Base-by-base conservation (phyloP, 768 basidiomycete species). In the Lepiota venenata region DNA sequence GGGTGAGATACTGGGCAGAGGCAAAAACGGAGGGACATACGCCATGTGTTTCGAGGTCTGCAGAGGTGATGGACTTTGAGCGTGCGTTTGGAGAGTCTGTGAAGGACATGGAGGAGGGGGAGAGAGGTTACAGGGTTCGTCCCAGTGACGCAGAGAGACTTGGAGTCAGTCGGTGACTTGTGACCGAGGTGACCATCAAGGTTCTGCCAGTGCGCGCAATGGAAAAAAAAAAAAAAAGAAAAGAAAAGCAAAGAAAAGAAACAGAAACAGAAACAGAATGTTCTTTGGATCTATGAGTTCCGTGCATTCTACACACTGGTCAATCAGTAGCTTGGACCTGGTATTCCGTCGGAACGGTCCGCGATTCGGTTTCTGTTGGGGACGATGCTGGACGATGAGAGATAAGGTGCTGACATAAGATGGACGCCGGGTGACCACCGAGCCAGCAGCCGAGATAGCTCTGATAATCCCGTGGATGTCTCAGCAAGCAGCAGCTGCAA, bases 401-500 rank as follows among this genome's bases (percentile, higher is more conserved):
- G 53, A 41, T 55, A 55, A 55, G 47, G 22, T 35, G 20, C 2
- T 55, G 47, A 55, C n/a, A 12, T 55, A 48, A 55, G 45, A 52
- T 47, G 52, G 44, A 44, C 40, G 37, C 27, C 22, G 37, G 15
- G 27, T 14, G 35, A 41, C 36, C 52, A 57, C 47, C 50, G 35
- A 44, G 35, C 25, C 47, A 16, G 2, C 21, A 37, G 5, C 25
- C 5, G 3, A 5, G 25, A 25, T 25, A 25, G 3, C 21, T 25
- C 25, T 47, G 41, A 40, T 55, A 49, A 56, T 62, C 78, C 74
- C 78, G 87, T 91, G 89, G 75, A 92, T 92, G 90, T 92, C 90
- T 91, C 85, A 87, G 83, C 89, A 88, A 90, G 71, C 85, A 74
- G 70, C 83, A 68, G 78, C 83, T 74, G 69, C 83, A 74, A 91